phyloP scores from a whole-genome alignment of 2,329 filamentous ascomycete genomes.

The Ceratocystis cubensis region DNA sequence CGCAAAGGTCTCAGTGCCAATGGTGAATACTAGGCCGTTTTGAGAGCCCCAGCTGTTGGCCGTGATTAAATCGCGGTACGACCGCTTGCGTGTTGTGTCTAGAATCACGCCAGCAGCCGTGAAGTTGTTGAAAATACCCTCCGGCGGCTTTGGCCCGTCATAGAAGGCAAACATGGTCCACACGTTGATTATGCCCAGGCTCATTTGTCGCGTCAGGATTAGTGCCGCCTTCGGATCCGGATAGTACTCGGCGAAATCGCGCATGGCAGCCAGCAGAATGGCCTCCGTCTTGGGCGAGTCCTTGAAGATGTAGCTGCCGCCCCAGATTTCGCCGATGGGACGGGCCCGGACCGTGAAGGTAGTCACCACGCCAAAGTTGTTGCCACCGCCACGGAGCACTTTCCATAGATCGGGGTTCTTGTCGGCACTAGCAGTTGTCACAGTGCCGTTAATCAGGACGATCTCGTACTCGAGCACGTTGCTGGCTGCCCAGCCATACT shows the following conservation, averaged over 20 bases:
- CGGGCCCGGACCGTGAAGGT: slow-evolving; percentile 35
- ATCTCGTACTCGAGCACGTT: slow-evolving; percentile 34
- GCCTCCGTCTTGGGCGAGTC: slow-evolving; percentile 22
- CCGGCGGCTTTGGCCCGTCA: slow-evolving; percentile 42
- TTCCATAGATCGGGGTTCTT: slow-evolving; percentile 43
- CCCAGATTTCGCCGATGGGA: slow-evolving; percentile 30
- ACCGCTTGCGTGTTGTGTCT: slow-evolving; percentile 25
- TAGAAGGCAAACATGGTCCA: slow-evolving; percentile 54
- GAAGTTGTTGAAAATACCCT: slow-evolving; percentile 31
- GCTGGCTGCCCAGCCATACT: slow-evolving; percentile 35
- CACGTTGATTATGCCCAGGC: slow-evolving; percentile 28
- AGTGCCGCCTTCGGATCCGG: slow-evolving; percentile 27
- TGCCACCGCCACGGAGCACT: slow-evolving; percentile 43
- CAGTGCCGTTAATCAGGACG: slow-evolving; percentile 34
- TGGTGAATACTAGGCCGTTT: slow-evolving; percentile 30
- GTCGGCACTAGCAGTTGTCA: slow-evolving; percentile 32
- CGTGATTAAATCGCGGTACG: slow-evolving; percentile 21
- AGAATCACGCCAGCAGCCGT: slow-evolving; percentile 26
- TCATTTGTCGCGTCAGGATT: slow-evolving; percentile 19
- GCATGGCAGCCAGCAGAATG: slow-evolving; percentile 19
- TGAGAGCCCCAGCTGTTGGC: slow-evolving; percentile 25
- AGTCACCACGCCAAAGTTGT: slow-evolving; percentile 44
- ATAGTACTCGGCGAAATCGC: slow-evolving; percentile 27
- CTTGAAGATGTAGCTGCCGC: slow-evolving; percentile 23
- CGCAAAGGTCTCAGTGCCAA: slow-evolving; percentile 30